phyloP scores from a whole-genome alignment of 2,329 filamentous ascomycete genomes.

The Pyrenophora seminiperda region DNA sequence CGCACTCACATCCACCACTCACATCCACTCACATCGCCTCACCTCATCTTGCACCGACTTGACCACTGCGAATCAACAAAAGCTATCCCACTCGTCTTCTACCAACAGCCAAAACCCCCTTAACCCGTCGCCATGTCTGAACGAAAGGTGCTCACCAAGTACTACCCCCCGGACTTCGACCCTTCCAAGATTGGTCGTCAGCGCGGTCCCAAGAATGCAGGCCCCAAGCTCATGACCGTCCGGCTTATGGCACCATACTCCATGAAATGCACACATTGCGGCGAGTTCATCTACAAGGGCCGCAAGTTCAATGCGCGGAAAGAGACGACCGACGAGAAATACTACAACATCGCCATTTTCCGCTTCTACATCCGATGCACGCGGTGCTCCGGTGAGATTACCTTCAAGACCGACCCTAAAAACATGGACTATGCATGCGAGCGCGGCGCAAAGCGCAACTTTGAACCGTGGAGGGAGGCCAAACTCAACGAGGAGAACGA shows the following conservation, averaged over 20 bases:
- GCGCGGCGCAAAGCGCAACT: conserved; percentile 86
- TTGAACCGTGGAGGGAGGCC: conserved; percentile 83
- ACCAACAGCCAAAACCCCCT: not conserved
- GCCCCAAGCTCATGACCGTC: conserved; percentile 82
- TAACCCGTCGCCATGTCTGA: conserved; percentile 70
- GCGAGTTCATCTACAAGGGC: conserved; percentile 89
- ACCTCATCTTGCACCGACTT: not conserved
- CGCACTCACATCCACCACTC: no score
- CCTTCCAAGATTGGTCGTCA: conserved; percentile 75
- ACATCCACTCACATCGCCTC: not conserved
- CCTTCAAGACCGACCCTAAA: conserved; percentile 92
- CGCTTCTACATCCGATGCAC: conserved; percentile 90
- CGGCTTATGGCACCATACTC: conserved; percentile 88
- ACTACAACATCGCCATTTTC: conserved; percentile 85
- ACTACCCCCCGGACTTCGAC: conserved; percentile 83
- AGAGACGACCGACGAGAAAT: conserved; percentile 88
- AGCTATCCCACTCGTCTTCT: not conserved
- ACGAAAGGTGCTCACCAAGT: conserved; percentile 75
- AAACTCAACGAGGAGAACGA: conserved; percentile 76
- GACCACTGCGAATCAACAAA: not conserved
- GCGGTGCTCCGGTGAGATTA: conserved; percentile 82
- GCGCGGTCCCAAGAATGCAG: conserved; percentile 71
- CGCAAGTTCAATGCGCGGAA: conserved; percentile 96
- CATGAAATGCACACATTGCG: conserved; percentile 72
- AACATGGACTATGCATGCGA: conserved; percentile 88